phyloP scores from a whole-genome alignment of 2,329 filamentous ascomycete genomes.

The Sporothrix pseudoabietina region DNA sequence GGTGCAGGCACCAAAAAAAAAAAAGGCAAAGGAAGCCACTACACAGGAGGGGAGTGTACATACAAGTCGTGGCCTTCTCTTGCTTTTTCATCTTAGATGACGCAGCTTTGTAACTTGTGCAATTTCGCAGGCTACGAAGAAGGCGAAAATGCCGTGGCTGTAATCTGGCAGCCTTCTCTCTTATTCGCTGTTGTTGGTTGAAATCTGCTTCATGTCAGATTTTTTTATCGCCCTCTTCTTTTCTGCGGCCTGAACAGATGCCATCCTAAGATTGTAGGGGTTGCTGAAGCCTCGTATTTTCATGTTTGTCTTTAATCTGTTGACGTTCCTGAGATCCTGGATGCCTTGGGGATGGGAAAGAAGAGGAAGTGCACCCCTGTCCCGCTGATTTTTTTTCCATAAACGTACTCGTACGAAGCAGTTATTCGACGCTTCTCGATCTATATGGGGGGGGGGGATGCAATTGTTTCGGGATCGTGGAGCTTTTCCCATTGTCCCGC shows the following conservation, averaged over 20 bases:
- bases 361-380: background rate
- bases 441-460: background rate
- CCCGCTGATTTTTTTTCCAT: background rate
- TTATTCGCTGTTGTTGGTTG: background rate
- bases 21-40: background rate
- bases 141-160: background rate
- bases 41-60: background rate
- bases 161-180: slow-evolving; percentile 9
- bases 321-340: background rate
- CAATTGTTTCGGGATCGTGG: background rate
- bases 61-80: background rate
- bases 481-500: background rate
- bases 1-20: background rate
- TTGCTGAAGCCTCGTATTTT: background rate
- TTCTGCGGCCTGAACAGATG: background rate
- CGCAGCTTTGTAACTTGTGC: background rate
- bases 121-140: background rate
- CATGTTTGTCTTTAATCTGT: background rate
- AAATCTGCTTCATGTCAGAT: background rate
- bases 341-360: background rate
- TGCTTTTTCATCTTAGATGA: background rate
- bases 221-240: background rate
- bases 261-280: background rate
- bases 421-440: background rate
- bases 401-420: slow-evolving; percentile 3